phyloP scores from a whole-genome alignment of 768 basidiomycete genomes.

The Amanita fuliginea region DNA sequence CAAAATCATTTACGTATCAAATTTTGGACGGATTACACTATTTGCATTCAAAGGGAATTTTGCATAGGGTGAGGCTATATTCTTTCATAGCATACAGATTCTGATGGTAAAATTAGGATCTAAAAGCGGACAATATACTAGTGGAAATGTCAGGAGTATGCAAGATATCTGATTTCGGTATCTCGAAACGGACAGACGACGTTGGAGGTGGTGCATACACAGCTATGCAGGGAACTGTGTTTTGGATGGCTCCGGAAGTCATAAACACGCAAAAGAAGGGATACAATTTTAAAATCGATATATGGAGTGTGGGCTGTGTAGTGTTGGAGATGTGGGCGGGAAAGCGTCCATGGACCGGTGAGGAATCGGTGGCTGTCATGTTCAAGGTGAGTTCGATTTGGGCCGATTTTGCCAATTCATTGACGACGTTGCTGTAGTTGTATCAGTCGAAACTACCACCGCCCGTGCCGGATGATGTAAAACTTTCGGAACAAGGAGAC shows the following conservation, averaged over 20 bases:
- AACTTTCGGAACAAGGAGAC: constrained; percentile 62
- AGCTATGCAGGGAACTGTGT: constrained; percentile 95
- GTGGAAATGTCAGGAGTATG: constrained; percentile 87
- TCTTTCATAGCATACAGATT: neutral
- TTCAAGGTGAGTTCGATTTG: constrained; percentile 55
- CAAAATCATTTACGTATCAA: constrained; percentile 86
- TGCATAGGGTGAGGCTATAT: constrained; percentile 63
- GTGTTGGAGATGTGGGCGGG: constrained; percentile 99
- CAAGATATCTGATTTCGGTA: constrained; percentile 98
- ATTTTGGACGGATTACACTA: constrained; percentile 89
- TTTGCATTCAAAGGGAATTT: constrained; percentile 82
- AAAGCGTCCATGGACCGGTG: constrained; percentile 86
- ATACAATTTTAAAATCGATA: constrained; percentile 95
- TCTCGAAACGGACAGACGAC: constrained; percentile 92
- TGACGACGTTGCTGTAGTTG: constrained; percentile 34
- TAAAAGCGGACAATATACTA: constrained; percentile 97
- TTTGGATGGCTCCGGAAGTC: constrained; percentile 99
- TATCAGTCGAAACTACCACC: constrained; percentile 80
- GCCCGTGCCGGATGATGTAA: constrained; percentile 78
- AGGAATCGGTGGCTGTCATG: constrained; percentile 88
- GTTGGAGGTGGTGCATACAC: constrained; percentile 76
- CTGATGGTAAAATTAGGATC: constrained; percentile 42
- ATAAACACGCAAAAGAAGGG: constrained; percentile 80
- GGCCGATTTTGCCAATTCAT: neutral
- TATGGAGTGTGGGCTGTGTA: constrained; percentile 99